Base-by-base conservation (phyloP, 768 basidiomycete species). In the Pulveroboletus sp. region DNA sequence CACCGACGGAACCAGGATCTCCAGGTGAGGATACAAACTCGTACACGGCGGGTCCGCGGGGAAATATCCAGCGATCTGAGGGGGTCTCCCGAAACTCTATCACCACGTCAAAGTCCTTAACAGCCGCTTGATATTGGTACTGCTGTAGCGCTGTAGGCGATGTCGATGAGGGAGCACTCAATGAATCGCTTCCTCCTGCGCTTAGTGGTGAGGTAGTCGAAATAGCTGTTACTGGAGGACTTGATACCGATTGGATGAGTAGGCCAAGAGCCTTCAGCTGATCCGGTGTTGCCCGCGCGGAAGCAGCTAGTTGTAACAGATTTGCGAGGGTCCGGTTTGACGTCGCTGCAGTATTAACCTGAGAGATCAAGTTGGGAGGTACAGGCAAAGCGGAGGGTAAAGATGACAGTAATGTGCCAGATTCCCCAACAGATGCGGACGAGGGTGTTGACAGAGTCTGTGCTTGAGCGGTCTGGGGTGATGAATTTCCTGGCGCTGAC, bases 51-150 rank as follows among this genome's bases (percentile, higher is more conserved):
- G 75, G 71, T 18, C 78, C 80, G 30, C 84, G 78, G 45, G 88
- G 86, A 47, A 90, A 71, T 6, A 85, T 57, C 79, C 80, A 84
- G n/a, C 82, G 77, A 41, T 87, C 84, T 38, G 71, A 70, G 3
- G 79, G 73, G 5, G 70, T 68, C 58, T 89, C 88, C 43, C 74
- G 69, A 55, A 87, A 89, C 59, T 87, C 85, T 45, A 91, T 60
- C 21, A 89, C 79, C 1, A 91, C 61, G 61, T 90, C 88, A 58
- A 82, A 86, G n/a, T 79, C 77, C 59, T 77, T 82, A 31, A 74
- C 61, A 15, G 77, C 61, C 27, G 54, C 21, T 49, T 58, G 63
- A 36, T 57, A 57, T 38, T 57, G 64, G 51, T 55, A 63, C 49
- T 55, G 65, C 13, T 58, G 53, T 17, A 61, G 26, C 36, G 49